Evolutionary conservation across 768 basidiomycete genomes (phyloP), one percentile per base, ranked within the genome.

Genomic region (Psilocybe sp.): DNA sequence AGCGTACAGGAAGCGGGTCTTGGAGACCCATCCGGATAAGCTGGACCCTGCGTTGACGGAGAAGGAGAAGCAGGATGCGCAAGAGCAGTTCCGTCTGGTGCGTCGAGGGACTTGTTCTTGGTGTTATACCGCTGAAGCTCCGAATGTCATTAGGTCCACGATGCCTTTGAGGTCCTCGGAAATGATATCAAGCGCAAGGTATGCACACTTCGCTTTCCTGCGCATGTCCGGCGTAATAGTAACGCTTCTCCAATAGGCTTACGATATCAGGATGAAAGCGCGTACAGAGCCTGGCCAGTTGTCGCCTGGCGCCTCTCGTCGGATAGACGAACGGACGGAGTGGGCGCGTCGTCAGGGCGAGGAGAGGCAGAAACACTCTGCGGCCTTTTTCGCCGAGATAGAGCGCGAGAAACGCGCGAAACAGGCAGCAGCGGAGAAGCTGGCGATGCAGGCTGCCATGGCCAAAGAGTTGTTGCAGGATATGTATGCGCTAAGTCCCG

Each of bases 21-120:
- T 88, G 20, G 82, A 84, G 62, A 87, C 87, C 1, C 86, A 88
- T 61, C 86, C 86, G 9, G 86, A 88, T 57, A 87, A 85, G 57
- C 77, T 87, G 41, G 78, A 78, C 10, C 81, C 76, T 34, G 65
- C 65, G 28, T 78, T 80, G 7, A 76, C 68, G 38, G 74, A 76
- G 39, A 66, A 71, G 49, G 78, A 80, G 51, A 81, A 77, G 60
- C 72, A 75, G 48, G 69, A 60, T 15, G 80, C 85, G 7, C 78
- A 80, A 58, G 73, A 74, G 35, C 76, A 74, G 53, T 88, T 88
- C 56, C 82, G 78, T 59, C 73, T 76, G 73, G 85, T 85, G 64
- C 57, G 71, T 55, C 14, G 32, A 12, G 14, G 10, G 44, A 51
- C 20, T 13, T 45, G 10, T 44, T 23, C 34, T 44, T 44, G 8